These are phyloP conservation scores for Petunia hybrid DNA, from an alignment of 305 asterid species.

Conservation along the genomic window DNA sequence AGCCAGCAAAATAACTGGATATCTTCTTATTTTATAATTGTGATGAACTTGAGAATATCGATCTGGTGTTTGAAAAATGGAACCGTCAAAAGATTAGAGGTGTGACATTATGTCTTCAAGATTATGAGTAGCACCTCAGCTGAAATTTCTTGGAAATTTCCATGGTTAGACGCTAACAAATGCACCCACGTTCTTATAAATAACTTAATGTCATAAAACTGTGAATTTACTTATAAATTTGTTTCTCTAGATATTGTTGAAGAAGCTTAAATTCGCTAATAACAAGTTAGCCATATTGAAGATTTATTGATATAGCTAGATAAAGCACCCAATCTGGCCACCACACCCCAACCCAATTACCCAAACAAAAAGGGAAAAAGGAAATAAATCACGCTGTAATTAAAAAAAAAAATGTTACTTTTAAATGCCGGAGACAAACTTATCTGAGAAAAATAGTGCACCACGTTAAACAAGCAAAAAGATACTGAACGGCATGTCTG, in stretches of 20 bases:
- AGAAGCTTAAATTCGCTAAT: not conserved
- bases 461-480: not conserved
- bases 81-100: not conserved
- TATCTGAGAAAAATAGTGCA: not conserved
- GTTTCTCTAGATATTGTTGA: not conserved
- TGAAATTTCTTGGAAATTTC: not conserved
- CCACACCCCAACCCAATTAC: no score
- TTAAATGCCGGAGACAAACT: not conserved
- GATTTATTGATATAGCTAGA: no score
- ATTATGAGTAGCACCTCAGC: not conserved
- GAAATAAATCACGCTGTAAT: no score
- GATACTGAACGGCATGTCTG: not conserved
- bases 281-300: no score
- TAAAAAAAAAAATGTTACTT: no score
- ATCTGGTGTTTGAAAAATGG: not conserved
- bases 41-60: not conserved
- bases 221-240: not conserved
- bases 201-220: not conserved
- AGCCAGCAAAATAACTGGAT: not conserved
- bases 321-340: no score
- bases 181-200: no score
- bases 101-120: not conserved
- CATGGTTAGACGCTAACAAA: not conserved
- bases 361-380: no score
- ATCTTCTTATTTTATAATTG: not conserved